Conservation (phyloP, 768 basidiomycete genomes). For the Leccinum broughii region DNA sequence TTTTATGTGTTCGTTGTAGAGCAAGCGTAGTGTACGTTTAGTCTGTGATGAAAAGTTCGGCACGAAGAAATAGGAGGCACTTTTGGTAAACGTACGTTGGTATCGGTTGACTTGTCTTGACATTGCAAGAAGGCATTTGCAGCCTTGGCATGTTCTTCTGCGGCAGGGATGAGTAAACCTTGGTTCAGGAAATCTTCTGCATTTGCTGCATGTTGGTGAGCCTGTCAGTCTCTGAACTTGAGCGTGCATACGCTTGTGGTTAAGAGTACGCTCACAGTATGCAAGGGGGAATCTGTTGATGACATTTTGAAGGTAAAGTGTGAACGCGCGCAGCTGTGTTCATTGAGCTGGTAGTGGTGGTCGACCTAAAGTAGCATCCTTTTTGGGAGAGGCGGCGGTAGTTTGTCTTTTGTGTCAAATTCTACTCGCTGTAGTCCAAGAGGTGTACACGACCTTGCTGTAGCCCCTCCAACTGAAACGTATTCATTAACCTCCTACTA, state of each 20-base stretch:
- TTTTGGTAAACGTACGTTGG: slow-evolving; percentile 51
- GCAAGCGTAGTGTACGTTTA: slow-evolving; percentile 72
- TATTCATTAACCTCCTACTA: too few species aligned
- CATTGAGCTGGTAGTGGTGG: slow-evolving; percentile 3
- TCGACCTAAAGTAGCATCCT: not conserved
- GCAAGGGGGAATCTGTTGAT: slow-evolving; percentile 49
- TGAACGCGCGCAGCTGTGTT: slow-evolving; percentile 1
- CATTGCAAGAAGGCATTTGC: slow-evolving; percentile 75
- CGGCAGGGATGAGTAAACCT: slow-evolving; percentile 70
- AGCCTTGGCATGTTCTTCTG: slow-evolving; percentile 73
- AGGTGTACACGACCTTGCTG: too few species aligned
- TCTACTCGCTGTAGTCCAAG: too few species aligned
- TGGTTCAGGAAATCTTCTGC: slow-evolving; percentile 70
- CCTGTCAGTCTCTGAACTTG: slow-evolving; percentile 43
- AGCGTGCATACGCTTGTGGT: not conserved
- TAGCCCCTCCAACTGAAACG: too few species aligned
- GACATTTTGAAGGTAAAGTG: slow-evolving; percentile 25
- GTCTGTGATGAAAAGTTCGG: slow-evolving; percentile 45
- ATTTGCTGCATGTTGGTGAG: slow-evolving; percentile 79
- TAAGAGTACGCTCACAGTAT: slow-evolving; percentile 39
- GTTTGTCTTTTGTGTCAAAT: not conserved
- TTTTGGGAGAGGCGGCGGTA: slow-evolving; percentile 13
- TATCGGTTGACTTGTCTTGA: slow-evolving; percentile 70
- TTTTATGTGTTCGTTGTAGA: slow-evolving; percentile 74
- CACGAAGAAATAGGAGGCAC: not conserved